These are phyloP conservation scores for Ehretia macrophylla DNA, from an alignment of 257 asterid genomes.

Conservation along the genomic window DNA sequence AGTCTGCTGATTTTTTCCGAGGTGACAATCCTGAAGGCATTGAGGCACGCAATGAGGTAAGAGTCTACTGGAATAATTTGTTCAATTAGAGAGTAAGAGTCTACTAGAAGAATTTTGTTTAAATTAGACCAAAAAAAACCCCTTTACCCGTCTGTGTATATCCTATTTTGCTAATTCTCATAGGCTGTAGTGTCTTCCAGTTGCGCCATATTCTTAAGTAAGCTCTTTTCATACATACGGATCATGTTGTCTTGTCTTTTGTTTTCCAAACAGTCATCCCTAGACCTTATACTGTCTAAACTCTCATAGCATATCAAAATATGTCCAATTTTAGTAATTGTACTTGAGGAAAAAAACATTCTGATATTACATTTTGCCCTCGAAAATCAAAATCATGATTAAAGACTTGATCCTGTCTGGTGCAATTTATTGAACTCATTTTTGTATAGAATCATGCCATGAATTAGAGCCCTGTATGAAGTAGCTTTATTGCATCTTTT, in stretches of 20 bases:
- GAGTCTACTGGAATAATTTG: constrained; percentile 6
- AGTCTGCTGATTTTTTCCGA: constrained; percentile 96
- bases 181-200: background rate
- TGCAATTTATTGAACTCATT: background rate
- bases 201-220: constrained; percentile 7
- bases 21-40: constrained; percentile 95
- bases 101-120: constrained; percentile 1
- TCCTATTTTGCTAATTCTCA: too few relatives aligned
- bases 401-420: too few relatives aligned
- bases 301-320: background rate
- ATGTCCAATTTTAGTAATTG: background rate
- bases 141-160: too few relatives aligned
- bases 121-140: too few relatives aligned
- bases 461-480: too few relatives aligned
- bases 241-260: background rate
- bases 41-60: constrained; percentile 99
- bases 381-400: too few relatives aligned
- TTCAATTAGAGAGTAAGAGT: constrained; percentile 17
- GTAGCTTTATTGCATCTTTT: too few relatives aligned
- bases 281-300: too few relatives aligned
- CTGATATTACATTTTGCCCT: too few relatives aligned
- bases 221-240: background rate
- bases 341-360: background rate
- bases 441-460: too few relatives aligned
- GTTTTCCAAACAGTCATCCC: too few relatives aligned